Conservation (phyloP, 345 rosid genomes). For the Linum tenue region DNA sequence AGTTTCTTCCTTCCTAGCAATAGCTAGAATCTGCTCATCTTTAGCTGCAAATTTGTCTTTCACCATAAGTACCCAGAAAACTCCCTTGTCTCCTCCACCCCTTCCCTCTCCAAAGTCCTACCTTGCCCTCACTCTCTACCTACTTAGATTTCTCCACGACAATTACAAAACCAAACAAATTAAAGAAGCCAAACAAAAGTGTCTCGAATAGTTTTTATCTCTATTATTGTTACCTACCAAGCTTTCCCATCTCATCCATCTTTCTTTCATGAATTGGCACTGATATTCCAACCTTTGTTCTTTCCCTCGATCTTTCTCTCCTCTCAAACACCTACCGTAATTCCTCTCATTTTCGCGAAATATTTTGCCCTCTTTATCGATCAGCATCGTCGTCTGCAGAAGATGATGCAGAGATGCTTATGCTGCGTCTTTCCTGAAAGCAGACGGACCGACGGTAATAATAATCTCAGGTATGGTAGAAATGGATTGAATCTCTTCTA, state of each 20-base stretch:
- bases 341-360: neutral
- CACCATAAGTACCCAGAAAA: neutral
- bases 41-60: neutral
- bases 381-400: neutral
- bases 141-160: neutral
- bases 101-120: neutral
- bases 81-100: neutral
- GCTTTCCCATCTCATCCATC: neutral
- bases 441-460: neutral
- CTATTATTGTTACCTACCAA: neutral
- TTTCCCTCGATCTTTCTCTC: neutral
- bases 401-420: neutral
- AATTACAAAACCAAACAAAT: too few relatives aligned
- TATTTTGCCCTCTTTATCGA: too few relatives aligned
- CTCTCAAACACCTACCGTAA: neutral
- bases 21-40: neutral
- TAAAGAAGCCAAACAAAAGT: too few relatives aligned
- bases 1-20: too few relatives aligned
- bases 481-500: neutral
- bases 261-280: neutral
- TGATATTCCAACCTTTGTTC: neutral
- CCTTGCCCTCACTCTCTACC: neutral
- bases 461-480: slow-evolving; percentile 15
- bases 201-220: too few relatives aligned
- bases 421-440: slow-evolving; percentile 1